These are phyloP conservation scores for Naematelia encephala DNA, from an alignment of 768 basidiomycete genomes.

Conservation along the genomic window DNA sequence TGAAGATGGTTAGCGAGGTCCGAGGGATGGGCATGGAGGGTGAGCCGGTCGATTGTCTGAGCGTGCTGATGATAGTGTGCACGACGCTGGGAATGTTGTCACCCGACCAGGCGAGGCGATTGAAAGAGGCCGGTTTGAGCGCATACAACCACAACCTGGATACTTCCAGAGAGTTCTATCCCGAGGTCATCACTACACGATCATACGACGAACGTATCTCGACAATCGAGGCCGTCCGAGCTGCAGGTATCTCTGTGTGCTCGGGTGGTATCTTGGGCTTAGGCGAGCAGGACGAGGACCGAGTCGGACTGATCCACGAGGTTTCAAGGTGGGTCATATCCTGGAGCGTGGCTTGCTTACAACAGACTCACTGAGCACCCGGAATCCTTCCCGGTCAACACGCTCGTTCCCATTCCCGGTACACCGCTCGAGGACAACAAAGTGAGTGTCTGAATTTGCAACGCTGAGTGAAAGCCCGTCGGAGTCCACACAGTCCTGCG, in stretches of 20 bases:
- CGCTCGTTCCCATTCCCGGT: constrained; percentile 89
- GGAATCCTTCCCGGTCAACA: constrained; percentile 98
- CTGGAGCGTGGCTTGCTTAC: constrained; percentile 1
- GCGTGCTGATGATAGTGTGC: constrained; percentile 61
- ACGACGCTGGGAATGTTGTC: constrained; percentile 96
- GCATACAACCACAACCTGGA: constrained; percentile 99
- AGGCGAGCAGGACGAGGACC: constrained; percentile 83
- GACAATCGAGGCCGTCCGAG: constrained; percentile 84
- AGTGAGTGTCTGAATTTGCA: constrained; percentile 53
- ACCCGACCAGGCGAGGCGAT: constrained; percentile 81
- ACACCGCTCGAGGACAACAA: constrained; percentile 91
- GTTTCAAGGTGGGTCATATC: constrained; percentile 75
- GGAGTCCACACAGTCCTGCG: constrained; percentile 78
- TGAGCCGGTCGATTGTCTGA: constrained; percentile 18
- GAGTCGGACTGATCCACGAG: constrained; percentile 91
- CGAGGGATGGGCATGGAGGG: constrained; percentile 94
- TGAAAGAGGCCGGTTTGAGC: constrained; percentile 93
- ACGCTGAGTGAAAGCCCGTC: constrained; percentile 61
- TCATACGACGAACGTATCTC: constrained; percentile 88
- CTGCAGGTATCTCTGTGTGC: constrained; percentile 95
- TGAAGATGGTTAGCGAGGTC: constrained; percentile 73
- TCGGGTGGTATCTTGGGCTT: constrained; percentile 94
- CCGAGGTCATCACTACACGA: constrained; percentile 89
- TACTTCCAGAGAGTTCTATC: constrained; percentile 95
- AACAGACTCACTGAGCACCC: constrained; percentile 73